Base-by-base conservation (phyloP, 495 filamentous ascomycete species). In the Xylona heveae region DNA sequence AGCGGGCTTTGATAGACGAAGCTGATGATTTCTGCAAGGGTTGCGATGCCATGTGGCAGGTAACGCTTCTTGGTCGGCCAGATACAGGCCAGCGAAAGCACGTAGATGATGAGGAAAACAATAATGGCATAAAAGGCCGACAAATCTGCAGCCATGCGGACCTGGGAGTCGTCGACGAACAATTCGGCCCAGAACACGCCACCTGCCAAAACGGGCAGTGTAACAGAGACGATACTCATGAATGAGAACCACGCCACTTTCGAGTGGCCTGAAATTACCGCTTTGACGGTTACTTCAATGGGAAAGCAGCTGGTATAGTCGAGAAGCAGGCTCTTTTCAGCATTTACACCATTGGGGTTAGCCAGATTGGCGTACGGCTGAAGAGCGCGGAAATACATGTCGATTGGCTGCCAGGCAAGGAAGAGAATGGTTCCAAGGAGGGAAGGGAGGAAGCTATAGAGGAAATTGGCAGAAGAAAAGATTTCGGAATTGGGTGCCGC, bases 381-480 rank as follows among this genome's bases (percentile, higher is more conserved):
- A 4, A 92, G 55, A 19, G 75, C 62, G 29, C 81, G 30, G 42
- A 84, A 59, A 41, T 68, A 68, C 36, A 71, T 56, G 48, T 90
- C 80, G 36, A 92, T 62, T 8, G 73, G 59, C 38, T 84, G 77
- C 57, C 77, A 78, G 34, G 64, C 54, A 27, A 92, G 72, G 52
- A 78, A 83, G 16, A 83, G 50, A 17, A 80, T 34, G 42, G 76
- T 74, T 14, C 76, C 83, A 10, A 90, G 58, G 1, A 82, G 36
- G 1, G 72, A 68, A 0, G 83, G 83, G 31, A 93, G 39, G 47
- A 93, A 88, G 47, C 69, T 73, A 58, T 79, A 92, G 31, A 90
- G 52, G 56, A 93, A 92, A 51, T 90, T 76, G 28, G 82, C 78
- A 2, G 78, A 54, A 4, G 79, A 88, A 47, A 84, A 93, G 21